Evolutionary conservation across 75 land plant species (phyloP).

Genomic region (Ceratopteris richardii): DNA sequence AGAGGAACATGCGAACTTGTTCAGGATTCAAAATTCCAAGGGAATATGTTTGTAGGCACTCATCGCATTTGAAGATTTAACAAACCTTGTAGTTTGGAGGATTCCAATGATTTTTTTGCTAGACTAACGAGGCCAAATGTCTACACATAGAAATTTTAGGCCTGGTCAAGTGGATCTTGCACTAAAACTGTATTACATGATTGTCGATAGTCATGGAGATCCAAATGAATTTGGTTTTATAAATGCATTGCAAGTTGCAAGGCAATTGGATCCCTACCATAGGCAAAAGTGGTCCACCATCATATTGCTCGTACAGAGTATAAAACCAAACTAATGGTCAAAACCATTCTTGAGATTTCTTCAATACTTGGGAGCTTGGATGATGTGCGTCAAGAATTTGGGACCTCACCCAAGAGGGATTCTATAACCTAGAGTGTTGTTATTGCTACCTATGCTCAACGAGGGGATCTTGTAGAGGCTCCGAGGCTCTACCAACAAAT

Average conservation of each 20-base stretch:
- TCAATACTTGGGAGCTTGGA: slow-evolving; percentile 1
- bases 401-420: too few species aligned
- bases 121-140: neutral
- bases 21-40: neutral
- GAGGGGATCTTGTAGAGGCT: slow-evolving; percentile 14
- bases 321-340: slow-evolving; percentile 29
- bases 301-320: slow-evolving; percentile 16
- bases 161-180: neutral
- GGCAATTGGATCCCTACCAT: neutral
- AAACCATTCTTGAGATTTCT: slow-evolving; percentile 18
- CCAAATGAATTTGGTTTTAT: neutral
- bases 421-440: too few species aligned
- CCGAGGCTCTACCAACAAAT: slow-evolving; percentile 20
- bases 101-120: neutral
- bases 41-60: neutral
- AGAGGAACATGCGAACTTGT: neutral
- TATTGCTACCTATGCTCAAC: too few species aligned
- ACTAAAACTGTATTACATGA: neutral
- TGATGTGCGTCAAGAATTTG: too few species aligned
- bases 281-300: too few species aligned
- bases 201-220: neutral
- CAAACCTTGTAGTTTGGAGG: neutral
- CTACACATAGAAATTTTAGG: slow-evolving; percentile 2
- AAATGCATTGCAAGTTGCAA: slow-evolving; percentile 24
- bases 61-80: neutral